phyloP scores from a whole-genome alignment of 768 basidiomycete species.

The Arthromyces matolae region DNA sequence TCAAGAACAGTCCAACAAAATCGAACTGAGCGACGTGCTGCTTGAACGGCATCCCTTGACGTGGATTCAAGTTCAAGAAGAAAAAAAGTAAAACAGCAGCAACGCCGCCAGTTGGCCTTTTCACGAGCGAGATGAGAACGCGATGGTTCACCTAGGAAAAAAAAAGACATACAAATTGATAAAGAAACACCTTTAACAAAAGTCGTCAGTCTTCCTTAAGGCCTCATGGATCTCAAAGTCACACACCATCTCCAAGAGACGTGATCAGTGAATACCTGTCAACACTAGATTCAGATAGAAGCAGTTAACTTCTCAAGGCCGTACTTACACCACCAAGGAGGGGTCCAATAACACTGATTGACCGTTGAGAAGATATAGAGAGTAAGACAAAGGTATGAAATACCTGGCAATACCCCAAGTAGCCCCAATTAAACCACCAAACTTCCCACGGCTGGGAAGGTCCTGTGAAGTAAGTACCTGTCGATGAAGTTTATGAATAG shows the following conservation, averaged over 20 bases:
- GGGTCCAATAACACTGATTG: conserved; percentile 64
- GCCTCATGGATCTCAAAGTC: not conserved
- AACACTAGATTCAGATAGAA: too few relatives aligned
- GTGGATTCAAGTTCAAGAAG: conserved; percentile 80
- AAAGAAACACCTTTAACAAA: conserved; percentile 58
- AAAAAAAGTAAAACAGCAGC: conserved; percentile 60
- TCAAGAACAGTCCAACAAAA: conserved; percentile 60
- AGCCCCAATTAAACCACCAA: conserved; percentile 69
- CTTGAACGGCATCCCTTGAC: conserved; percentile 50
- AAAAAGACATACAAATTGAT: conserved; percentile 60
- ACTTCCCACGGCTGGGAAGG: conserved; percentile 64
- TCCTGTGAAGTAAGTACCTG: conserved; percentile 3
- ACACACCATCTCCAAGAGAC: conserved; percentile 75
- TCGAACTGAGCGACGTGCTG: conserved; percentile 68
- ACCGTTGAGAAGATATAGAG: not conserved
- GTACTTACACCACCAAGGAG: conserved; percentile 73
- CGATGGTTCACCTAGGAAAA: not conserved
- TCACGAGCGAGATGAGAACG: not conserved
- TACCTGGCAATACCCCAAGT: conserved; percentile 72
- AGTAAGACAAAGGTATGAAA: not conserved
- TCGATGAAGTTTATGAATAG: conserved; percentile 18
- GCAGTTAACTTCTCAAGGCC: too few relatives aligned
- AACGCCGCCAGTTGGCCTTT: conserved; percentile 69
- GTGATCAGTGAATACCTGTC: conserved; percentile 66
- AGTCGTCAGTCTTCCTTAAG: not conserved